Evolutionary conservation across 768 basidiomycete species (phyloP), one percentile per base, ranked within the genome.

Genomic region (Lyophyllum decastes): DNA sequence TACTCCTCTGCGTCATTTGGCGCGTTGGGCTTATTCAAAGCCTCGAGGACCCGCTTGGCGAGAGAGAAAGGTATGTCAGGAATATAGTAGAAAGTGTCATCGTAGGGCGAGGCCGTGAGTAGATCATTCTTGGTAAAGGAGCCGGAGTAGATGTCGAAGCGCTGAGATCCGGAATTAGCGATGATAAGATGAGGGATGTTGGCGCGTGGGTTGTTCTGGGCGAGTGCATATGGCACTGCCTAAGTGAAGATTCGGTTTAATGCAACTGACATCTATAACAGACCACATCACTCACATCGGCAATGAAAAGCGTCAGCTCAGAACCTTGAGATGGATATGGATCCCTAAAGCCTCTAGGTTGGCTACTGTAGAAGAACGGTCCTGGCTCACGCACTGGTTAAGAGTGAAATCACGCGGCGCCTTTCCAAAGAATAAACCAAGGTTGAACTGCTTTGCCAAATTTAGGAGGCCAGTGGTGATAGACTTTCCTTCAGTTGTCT

Each of bases 111-210:
- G 1, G 83, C 82, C 0, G 89, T 89, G 44, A 93, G 79, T 64
- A 91, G 86, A 68, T 94, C 91, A 67, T 94, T 90, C 68, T 85
- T 85, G 26, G 87, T 88, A 73, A 94, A 94, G 2, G 83, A 65
- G 1, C 92, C 92, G 1, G 78, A 62, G 66, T 84, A 86, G 51
- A 92, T 69, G 62, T 89, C 81, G 71, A 85, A 91, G 48, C 90
- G 84, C 64, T 85, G 76, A 11, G 78, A 82, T 11, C 82, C 88
- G 1, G 87, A 81, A 71, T 89, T 86, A 54, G 77, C 73, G 55
- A 92, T 82, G 68, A 89, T 82, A 61, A 90, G 73, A 61, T 80
- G 85, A 33, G 89, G 85, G 48, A 82, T 80, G 2, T 68, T 68
- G 5, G 82, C 78, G 26, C 88, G 83, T 2, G 83, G 74, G 70